phyloP scores from a whole-genome alignment of 495 filamentous ascomycete species.

The Tuber magnatum region DNA sequence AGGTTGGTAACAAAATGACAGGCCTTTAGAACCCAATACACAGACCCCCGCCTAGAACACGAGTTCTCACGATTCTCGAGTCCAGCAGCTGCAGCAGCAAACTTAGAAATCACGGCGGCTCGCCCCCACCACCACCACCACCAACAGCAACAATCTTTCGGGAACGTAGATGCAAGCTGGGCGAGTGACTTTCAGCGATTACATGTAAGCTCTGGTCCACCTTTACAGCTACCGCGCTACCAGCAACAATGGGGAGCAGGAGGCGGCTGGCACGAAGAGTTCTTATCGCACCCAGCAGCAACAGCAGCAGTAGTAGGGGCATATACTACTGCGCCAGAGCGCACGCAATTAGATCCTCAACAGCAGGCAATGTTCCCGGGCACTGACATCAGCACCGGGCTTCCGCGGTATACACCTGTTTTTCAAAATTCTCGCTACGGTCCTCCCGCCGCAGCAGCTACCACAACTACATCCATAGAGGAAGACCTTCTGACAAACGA shows the following conservation, averaged over 20 bases:
- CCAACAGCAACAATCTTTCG: constrained; percentile 6
- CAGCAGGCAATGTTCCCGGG: not conserved
- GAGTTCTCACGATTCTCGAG: constrained; percentile 32
- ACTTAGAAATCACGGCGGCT: constrained; percentile 5
- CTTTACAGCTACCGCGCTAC: constrained; percentile 23
- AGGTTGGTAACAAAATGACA: constrained; percentile 13
- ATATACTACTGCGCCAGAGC: not conserved
- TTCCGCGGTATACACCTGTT: not conserved
- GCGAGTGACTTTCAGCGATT: constrained; percentile 34
- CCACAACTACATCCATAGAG: constrained; percentile 7
- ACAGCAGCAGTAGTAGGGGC: constrained; percentile 41
- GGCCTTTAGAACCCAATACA: constrained; percentile 21
- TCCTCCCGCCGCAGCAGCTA: not conserved
- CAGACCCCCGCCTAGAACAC: constrained; percentile 10
- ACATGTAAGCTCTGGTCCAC: constrained; percentile 20
- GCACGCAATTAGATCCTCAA: not conserved
- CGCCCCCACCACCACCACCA: constrained; percentile 11
- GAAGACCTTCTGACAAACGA: not conserved
- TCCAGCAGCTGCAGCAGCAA: not conserved
- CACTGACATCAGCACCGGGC: not conserved
- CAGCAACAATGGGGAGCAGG: constrained; percentile 15
- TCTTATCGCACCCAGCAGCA: constrained; percentile 15
- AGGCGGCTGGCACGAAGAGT: constrained; percentile 30
- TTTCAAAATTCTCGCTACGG: not conserved
- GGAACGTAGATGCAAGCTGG: constrained; percentile 4